These are phyloP conservation scores for Plectosphaerella cucumerina DNA, from an alignment of 2,329 filamentous ascomycete species.

Conservation along the genomic window DNA sequence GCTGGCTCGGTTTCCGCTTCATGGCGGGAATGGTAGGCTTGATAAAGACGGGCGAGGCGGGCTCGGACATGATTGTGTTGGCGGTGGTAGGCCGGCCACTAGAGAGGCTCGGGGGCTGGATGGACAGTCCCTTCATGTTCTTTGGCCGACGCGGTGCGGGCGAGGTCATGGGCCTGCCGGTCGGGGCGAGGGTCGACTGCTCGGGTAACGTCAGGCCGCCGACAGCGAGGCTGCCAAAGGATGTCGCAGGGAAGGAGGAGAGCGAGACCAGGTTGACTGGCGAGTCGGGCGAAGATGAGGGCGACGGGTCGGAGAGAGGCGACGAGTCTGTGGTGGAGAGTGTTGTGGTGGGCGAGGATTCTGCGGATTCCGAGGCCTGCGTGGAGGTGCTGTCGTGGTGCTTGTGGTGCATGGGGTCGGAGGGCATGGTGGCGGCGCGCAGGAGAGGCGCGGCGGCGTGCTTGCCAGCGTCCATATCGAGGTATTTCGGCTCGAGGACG, in stretches of 20 bases:
- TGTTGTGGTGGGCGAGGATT: conserved; percentile 93
- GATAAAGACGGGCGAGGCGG: conserved; percentile 72
- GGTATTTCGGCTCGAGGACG: conserved; percentile 49
- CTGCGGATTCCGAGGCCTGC: conserved; percentile 75
- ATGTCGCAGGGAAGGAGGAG: conserved; percentile 61
- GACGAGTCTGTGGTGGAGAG: conserved; percentile 90
- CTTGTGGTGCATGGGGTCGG: conserved; percentile 61
- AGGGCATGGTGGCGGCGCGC: conserved; percentile 33
- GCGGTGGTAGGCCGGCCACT: conserved; percentile 30
- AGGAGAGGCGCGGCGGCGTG: conserved; percentile 30
- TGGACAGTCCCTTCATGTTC: conserved; percentile 80
- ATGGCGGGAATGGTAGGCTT: conserved; percentile 70
- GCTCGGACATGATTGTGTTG: conserved; percentile 55
- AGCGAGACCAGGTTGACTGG: conserved; percentile 70
- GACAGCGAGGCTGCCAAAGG: conserved; percentile 44
- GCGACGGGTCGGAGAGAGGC: conserved; percentile 83
- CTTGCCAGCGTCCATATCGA: conserved; percentile 39
- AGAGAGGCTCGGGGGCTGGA: conserved; percentile 57
- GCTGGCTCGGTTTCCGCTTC: conserved; percentile 71
- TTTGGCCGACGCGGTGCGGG: conserved; percentile 68
- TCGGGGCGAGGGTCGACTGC: conserved; percentile 20
- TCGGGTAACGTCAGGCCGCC: conserved; percentile 35
- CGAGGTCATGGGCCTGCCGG: conserved; percentile 60
- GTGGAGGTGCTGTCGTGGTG: conserved; percentile 77
- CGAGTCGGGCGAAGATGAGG: conserved; percentile 89